Evolutionary conservation across 2,329 filamentous ascomycete genomes (phyloP).

Genomic region (Cadophora luteo-olivacea): DNA sequence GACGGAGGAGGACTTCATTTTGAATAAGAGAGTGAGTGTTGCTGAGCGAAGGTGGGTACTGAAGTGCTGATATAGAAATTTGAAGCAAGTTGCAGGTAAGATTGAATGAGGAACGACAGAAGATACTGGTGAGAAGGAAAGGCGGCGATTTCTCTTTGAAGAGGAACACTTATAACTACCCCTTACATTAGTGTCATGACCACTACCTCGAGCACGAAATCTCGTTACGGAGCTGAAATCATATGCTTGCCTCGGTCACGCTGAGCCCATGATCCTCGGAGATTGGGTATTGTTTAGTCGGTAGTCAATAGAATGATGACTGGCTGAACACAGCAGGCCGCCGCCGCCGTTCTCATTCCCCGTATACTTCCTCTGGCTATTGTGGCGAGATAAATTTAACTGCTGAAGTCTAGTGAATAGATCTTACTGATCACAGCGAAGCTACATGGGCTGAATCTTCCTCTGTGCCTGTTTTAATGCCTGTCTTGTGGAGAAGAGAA

Average conservation of each 20-base stretch:
- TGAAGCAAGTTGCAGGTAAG: neutral
- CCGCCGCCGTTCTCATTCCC: no score
- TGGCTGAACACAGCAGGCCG: no score
- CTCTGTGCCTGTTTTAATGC: no score
- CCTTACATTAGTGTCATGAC: neutral
- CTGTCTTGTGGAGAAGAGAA: no score
- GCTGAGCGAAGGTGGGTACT: neutral
- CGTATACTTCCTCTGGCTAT: no score
- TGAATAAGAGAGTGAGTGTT: neutral
- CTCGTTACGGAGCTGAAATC: neutral
- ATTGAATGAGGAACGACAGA: neutral
- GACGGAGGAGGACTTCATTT: constrained; percentile 1
- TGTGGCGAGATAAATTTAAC: no score
- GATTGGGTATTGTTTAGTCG: neutral
- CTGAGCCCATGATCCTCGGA: neutral
- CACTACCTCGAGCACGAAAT: no score
- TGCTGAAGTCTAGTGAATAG: no score
- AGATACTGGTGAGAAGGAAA: neutral
- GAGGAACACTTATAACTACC: neutral
- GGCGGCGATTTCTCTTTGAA: neutral
- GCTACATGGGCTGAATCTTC: no score
- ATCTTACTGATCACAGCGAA: no score
- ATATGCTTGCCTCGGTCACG: neutral
- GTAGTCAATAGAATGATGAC: no score
- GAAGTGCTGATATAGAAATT: neutral